These are phyloP conservation scores for Cladobotryum protrusum DNA, from an alignment of 2,329 filamentous ascomycete genomes.

Conservation along the genomic window DNA sequence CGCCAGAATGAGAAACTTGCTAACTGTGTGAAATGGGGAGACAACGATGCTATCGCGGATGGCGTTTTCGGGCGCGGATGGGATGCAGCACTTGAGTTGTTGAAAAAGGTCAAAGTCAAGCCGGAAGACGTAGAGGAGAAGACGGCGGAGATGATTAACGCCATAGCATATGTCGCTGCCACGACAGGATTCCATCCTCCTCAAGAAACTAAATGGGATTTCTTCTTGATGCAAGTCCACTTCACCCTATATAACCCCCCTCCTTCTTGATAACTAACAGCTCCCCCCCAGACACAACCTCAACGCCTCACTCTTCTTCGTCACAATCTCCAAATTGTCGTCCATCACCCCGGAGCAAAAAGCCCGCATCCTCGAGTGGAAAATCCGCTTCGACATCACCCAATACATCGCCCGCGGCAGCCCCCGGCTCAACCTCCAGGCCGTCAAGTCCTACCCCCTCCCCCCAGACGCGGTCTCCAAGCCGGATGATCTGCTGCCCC, in stretches of 20 bases:
- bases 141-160: constrained; percentile 62
- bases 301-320: constrained; percentile 67
- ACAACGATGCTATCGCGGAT: constrained; percentile 61
- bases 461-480: constrained; percentile 37
- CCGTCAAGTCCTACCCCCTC: constrained; percentile 55
- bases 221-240: constrained; percentile 55
- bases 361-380: constrained; percentile 70
- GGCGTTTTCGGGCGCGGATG: constrained; percentile 59
- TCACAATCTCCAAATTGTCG: constrained; percentile 53
- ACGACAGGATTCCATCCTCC: constrained; percentile 55
- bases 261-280: neutral
- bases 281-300: constrained; percentile 59
- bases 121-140: constrained; percentile 51
- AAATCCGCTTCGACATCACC: constrained; percentile 66
- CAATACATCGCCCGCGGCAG: constrained; percentile 65
- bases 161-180: constrained; percentile 43
- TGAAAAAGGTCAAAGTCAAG: constrained; percentile 51
- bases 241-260: constrained; percentile 10
- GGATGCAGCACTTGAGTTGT: constrained; percentile 56
- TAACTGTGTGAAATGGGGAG: constrained; percentile 37
- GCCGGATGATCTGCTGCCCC: constrained; percentile 43
- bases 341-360: constrained; percentile 59
- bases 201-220: constrained; percentile 71
- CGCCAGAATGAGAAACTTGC: constrained; percentile 45
- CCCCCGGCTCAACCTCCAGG: constrained; percentile 52